Evolutionary conservation across 2,329 filamentous ascomycete genomes (phyloP).

Genomic region (Stylonectria norvegica): DNA sequence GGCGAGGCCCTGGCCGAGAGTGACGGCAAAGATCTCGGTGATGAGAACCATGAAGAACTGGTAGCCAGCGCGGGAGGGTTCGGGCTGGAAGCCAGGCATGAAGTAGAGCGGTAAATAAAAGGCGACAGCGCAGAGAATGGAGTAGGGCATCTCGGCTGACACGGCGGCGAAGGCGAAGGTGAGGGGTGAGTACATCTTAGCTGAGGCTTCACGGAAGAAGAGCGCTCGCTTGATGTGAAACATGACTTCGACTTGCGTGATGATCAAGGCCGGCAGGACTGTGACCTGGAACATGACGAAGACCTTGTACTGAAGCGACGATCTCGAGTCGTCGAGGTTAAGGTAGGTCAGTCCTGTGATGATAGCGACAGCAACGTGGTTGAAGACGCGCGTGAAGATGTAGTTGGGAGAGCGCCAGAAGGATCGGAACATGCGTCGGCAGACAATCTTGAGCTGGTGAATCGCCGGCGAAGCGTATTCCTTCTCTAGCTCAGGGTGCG

Average conservation of each 20-base stretch:
- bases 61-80: conserved; percentile 68
- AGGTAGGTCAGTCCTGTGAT: conserved; percentile 78
- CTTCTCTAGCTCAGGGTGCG: conserved; percentile 56
- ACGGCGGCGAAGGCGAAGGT: conserved; percentile 76
- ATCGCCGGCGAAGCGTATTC: conserved; percentile 79
- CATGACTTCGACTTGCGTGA: conserved; percentile 76
- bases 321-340: conserved; percentile 69
- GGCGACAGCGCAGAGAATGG: conserved; percentile 69
- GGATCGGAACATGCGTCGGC: conserved; percentile 67
- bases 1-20: conserved; percentile 71
- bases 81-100: conserved; percentile 68
- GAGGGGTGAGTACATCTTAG: conserved; percentile 80
- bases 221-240: conserved; percentile 77
- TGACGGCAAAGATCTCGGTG: conserved; percentile 81
- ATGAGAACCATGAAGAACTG: conserved; percentile 83
- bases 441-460: conserved; percentile 76
- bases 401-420: conserved; percentile 90
- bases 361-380: conserved; percentile 74
- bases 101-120: conserved; percentile 87
- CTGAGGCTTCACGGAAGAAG: conserved; percentile 80
- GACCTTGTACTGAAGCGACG: conserved; percentile 78
- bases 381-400: conserved; percentile 82
- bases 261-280: conserved; percentile 77
- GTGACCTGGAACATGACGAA: conserved; percentile 91
- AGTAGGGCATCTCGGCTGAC: conserved; percentile 82